A percentile compares a stretch with the other conserved stretches of the same genome.
Conservation (phyloP, 192 early-diverging fungal species). For the Podila minutissima region DNA sequence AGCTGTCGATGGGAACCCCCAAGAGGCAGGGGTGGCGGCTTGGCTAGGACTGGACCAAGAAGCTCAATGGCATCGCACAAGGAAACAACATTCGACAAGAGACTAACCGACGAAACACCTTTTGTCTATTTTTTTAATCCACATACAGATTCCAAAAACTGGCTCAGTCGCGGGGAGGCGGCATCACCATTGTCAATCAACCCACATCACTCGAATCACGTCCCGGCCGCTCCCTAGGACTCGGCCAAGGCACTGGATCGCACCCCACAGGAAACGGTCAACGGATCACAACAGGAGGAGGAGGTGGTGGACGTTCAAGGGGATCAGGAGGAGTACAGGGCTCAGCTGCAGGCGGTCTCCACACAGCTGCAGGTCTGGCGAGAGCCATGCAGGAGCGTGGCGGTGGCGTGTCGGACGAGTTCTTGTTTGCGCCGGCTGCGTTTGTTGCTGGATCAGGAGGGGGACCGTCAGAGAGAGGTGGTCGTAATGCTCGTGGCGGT, state of each 20-base stretch:
- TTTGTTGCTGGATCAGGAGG: not conserved
- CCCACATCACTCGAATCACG: conserved; percentile 4
- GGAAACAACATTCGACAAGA: not conserved
- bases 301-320: not conserved
- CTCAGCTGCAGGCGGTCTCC: conserved; percentile 11
- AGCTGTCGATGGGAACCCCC: not conserved
- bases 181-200: conserved; percentile 38
- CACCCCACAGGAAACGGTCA: conserved; percentile 2
- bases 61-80: not conserved
- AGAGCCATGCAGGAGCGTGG: conserved; percentile 52
- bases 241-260: conserved; percentile 25
- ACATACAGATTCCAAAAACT: conserved; percentile 38
- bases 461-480: not conserved
- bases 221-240: conserved; percentile 18
- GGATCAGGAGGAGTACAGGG: not conserved
- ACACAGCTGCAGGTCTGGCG: conserved; percentile 30
- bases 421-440: conserved; percentile 23
- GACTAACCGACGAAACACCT: not conserved
- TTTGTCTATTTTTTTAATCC: not conserved
- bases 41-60: not conserved
- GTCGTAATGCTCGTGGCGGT: not conserved
- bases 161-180: conserved; percentile 19
- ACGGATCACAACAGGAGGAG: conserved; percentile 7
- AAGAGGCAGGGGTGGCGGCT: not conserved
- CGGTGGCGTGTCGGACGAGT: conserved; percentile 27